Conservation (phyloP, 23 red algal species). For the Gracilaria gracilis region DNA sequence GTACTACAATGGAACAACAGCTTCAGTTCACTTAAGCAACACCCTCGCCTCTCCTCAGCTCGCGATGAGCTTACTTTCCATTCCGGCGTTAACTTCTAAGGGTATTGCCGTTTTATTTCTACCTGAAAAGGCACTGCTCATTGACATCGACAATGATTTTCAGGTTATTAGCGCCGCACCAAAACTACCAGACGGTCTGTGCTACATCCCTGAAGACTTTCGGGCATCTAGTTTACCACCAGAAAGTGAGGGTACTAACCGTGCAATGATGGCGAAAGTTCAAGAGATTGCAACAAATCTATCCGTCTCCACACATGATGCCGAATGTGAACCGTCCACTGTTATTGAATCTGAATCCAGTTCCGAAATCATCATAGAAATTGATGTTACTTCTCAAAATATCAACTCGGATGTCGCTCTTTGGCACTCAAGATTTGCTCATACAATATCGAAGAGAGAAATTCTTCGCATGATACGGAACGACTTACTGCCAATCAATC, state of each 20-base stretch:
- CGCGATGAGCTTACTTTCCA: conserved; percentile 34
- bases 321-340: too few species aligned
- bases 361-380: not conserved
- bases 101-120: conserved; percentile 25
- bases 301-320: not conserved
- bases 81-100: conserved; percentile 44
- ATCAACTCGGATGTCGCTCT: not conserved
- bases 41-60: conserved; percentile 29
- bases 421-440: conserved; percentile 55
- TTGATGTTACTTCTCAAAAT: not conserved
- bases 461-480: not conserved
- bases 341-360: not conserved
- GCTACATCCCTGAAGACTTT: conserved; percentile 26
- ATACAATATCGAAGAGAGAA: not conserved
- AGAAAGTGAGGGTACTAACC: not conserved
- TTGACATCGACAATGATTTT: conserved; percentile 15
- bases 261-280: not conserved
- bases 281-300: not conserved
- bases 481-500: not conserved
- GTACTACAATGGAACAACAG: not conserved
- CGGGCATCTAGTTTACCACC: not conserved
- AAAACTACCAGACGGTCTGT: conserved; percentile 28
- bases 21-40: conserved; percentile 5
- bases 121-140: not conserved
- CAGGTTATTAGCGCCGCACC: conserved; percentile 7